Evolutionary conservation across 257 asterid species (phyloP).

Genomic region (Ilex asprella): DNA sequence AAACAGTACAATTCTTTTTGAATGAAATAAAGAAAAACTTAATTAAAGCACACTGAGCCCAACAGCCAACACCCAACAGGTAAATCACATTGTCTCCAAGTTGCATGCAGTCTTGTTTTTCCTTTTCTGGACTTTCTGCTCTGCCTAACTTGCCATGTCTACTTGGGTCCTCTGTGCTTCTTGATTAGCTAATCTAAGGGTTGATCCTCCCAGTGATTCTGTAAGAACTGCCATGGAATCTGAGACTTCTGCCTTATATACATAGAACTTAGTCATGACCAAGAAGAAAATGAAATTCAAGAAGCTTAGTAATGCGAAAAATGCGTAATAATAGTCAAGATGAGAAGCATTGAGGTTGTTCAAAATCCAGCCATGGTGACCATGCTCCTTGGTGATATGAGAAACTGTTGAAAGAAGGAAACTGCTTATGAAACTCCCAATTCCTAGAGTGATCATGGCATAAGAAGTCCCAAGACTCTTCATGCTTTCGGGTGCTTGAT

Average conservation of each 20-base stretch:
- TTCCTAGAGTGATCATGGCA: slow-evolving; percentile 22
- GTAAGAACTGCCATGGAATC: slow-evolving; percentile 28
- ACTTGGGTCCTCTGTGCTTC: not conserved
- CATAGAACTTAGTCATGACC: slow-evolving; percentile 13
- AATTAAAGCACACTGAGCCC: too few relatives aligned
- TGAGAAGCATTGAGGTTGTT: too few relatives aligned
- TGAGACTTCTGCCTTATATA: slow-evolving; percentile 29
- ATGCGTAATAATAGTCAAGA: slow-evolving; percentile 26
- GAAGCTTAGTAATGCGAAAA: slow-evolving; percentile 24
- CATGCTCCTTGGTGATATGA: not conserved
- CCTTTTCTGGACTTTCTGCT: too few relatives aligned
- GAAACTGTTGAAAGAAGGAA: not conserved
- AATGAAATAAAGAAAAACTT: too few relatives aligned
- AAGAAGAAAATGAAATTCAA: slow-evolving; percentile 18
- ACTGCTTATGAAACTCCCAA: slow-evolving; percentile 19
- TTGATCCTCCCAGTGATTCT: slow-evolving; percentile 15
- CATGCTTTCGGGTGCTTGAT: slow-evolving; percentile 55
- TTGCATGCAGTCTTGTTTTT: too few relatives aligned
- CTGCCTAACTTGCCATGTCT: too few relatives aligned
- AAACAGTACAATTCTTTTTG: too few relatives aligned
- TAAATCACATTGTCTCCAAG: too few relatives aligned
- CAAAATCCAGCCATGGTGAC: not conserved
- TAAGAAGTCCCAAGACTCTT: slow-evolving; percentile 32
- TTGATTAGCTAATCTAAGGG: not conserved
- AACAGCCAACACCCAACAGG: too few relatives aligned